Evolutionary conservation across 768 basidiomycete genomes (phyloP).

Genomic region (Saitozyma podzolica): DNA sequence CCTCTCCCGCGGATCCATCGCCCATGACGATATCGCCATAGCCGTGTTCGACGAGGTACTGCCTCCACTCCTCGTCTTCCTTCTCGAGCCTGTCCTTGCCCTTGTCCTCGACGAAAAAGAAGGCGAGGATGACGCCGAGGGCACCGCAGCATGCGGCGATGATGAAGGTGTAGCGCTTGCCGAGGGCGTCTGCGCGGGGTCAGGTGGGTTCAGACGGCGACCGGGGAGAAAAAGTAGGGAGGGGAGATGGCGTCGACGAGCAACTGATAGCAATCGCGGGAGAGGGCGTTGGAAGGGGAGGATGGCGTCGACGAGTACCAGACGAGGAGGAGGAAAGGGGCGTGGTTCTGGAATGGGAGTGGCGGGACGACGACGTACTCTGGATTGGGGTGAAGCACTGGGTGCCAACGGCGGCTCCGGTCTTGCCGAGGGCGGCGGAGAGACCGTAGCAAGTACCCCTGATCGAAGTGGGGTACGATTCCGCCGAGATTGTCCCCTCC

Average conservation of each 20-base stretch:
- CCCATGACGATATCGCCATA: constrained; percentile 38
- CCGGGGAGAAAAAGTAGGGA: too few species aligned
- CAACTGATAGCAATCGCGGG: too few species aligned
- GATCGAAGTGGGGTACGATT: constrained; percentile 59
- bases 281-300: too few species aligned
- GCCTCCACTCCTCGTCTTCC: constrained; percentile 42
- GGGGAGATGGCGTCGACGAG: background rate
- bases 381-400: constrained; percentile 39
- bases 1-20: constrained; percentile 26
- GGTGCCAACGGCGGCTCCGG: constrained; percentile 59
- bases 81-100: constrained; percentile 37
- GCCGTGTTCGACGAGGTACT: constrained; percentile 39
- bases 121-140: constrained; percentile 31
- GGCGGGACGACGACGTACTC: background rate
- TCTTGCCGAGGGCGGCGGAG: constrained; percentile 43
- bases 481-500: constrained; percentile 31
- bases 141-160: constrained; percentile 36
- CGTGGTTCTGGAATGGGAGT: too few species aligned
- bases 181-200: constrained; percentile 19
- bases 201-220: background rate
- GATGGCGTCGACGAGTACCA: background rate
- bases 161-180: constrained; percentile 44
- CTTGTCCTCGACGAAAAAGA: constrained; percentile 43
- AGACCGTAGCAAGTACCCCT: constrained; percentile 69
- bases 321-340: too few species aligned